Percentiles rank a stretch among this genome's conserved stretches.
phyloP scores from a whole-genome alignment of 225 moss, liverwort and hornwort species.

The Takakia lepidozioides region DNA sequence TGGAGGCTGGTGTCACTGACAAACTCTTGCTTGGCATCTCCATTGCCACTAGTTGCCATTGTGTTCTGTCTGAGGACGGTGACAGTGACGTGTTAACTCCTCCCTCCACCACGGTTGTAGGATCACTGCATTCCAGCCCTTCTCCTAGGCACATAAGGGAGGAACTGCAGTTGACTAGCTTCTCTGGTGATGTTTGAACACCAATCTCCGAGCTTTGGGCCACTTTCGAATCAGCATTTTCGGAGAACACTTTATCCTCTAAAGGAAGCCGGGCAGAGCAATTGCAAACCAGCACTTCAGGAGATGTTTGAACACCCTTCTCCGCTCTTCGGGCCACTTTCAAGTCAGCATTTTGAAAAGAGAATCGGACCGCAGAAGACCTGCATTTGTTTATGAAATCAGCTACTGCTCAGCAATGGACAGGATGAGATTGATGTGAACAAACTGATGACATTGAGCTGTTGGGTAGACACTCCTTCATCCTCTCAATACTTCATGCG shows the following conservation, averaged over 20 bases:
- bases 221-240: slow-evolving; percentile 33
- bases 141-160: too few relatives aligned
- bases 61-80: slow-evolving; percentile 17
- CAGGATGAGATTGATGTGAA: too few relatives aligned
- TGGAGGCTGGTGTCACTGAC: slow-evolving; percentile 10
- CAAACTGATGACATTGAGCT: too few relatives aligned
- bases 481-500: too few relatives aligned
- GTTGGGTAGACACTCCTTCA: too few relatives aligned
- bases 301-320: slow-evolving; percentile 27
- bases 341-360: slow-evolving; percentile 38
- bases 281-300: slow-evolving; percentile 22
- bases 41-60: slow-evolving; percentile 12
- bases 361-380: slow-evolving; percentile 58
- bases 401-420: background rate
- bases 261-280: slow-evolving; percentile 26
- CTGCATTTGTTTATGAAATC: too few relatives aligned
- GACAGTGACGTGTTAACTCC: slow-evolving; percentile 34
- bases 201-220: slow-evolving; percentile 27
- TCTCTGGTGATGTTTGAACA: slow-evolving; percentile 31
- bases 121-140: slow-evolving; percentile 17
- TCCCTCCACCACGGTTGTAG: slow-evolving; percentile 22
- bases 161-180: slow-evolving; percentile 13
- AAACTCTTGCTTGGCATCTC: slow-evolving; percentile 5
- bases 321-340: slow-evolving; percentile 31
- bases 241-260: too few relatives aligned